Percentiles rank a stretch among this genome's conserved stretches.
phyloP scores from a whole-genome alignment of 2,329 filamentous ascomycete species.

The Sclerotinia spermophila region DNA sequence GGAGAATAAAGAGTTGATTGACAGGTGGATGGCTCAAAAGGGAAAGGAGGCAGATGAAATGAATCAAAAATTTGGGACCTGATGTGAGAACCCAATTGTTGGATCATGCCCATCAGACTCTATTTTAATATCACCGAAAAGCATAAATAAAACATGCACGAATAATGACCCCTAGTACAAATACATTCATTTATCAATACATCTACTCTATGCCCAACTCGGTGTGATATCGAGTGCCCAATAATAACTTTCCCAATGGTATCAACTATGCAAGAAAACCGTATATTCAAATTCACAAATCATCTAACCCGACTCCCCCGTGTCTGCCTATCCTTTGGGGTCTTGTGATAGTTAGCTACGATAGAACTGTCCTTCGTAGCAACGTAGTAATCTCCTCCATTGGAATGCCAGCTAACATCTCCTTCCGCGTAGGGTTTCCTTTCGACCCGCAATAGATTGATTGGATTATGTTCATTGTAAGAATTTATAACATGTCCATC shows the following conservation, averaged over 20 bases:
- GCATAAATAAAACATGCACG: background rate
- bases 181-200: slow-evolving; percentile 10
- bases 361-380: slow-evolving; percentile 57
- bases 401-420: slow-evolving; percentile 86
- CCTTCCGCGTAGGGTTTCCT: slow-evolving; percentile 64
- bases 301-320: background rate
- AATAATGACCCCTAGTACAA: background rate
- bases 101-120: background rate
- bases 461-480: slow-evolving; percentile 73
- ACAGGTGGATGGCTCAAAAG: slow-evolving; percentile 88
- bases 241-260: slow-evolving; percentile 12
- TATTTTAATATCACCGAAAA: background rate
- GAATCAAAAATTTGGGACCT: slow-evolving; percentile 54
- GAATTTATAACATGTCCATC: slow-evolving; percentile 70
- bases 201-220: background rate
- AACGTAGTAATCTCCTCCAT: slow-evolving; percentile 81
- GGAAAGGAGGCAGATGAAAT: slow-evolving; percentile 81
- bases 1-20: slow-evolving; percentile 86
- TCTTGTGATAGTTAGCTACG: slow-evolving; percentile 16
- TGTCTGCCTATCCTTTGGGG: background rate
- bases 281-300: background rate
- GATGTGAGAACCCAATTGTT: background rate
- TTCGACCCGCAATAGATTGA: slow-evolving; percentile 74
- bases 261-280: slow-evolving; percentile 18
- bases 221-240: slow-evolving; percentile 9